phyloP scores from a whole-genome alignment of 192 early-diverging fungal genomes.

The Pilobolus umbonatus region DNA sequence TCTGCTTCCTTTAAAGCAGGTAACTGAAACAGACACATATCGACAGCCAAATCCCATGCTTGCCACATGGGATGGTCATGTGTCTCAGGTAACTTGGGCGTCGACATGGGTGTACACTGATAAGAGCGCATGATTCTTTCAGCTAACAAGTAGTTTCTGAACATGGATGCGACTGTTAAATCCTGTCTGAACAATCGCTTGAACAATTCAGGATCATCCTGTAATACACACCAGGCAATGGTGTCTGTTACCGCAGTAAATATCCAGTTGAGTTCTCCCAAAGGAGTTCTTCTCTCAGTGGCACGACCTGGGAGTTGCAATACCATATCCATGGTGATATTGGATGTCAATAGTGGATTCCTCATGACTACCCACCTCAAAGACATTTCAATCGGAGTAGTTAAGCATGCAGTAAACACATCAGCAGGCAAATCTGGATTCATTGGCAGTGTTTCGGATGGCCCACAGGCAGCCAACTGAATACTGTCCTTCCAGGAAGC shows the following conservation, averaged over 20 bases:
- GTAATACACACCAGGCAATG: slow-evolving; percentile 93
- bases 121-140: slow-evolving; percentile 95
- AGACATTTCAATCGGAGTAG: slow-evolving; percentile 92
- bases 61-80: slow-evolving; percentile 97
- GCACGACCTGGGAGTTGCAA: slow-evolving; percentile 78
- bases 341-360: slow-evolving; percentile 66
- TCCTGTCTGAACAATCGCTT: slow-evolving; percentile 91
- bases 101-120: slow-evolving; percentile 87
- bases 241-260: slow-evolving; percentile 98
- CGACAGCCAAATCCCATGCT: slow-evolving; percentile 91
- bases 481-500: slow-evolving; percentile 70
- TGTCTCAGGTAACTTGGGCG: slow-evolving; percentile 79
- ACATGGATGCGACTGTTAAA: slow-evolving; percentile 89
- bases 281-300: slow-evolving; percentile 86
- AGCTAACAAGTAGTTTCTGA: slow-evolving; percentile 93
- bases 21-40: slow-evolving; percentile 87
- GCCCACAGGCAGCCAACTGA: slow-evolving; percentile 87
- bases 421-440: slow-evolving; percentile 94
- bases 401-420: slow-evolving; percentile 93
- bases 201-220: slow-evolving; percentile 76
- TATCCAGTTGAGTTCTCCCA: slow-evolving; percentile 99
- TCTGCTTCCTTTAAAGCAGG: slow-evolving; percentile 65
- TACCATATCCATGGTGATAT: slow-evolving; percentile 85
- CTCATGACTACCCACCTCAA: slow-evolving; percentile 87
- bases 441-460: slow-evolving; percentile 84